These are phyloP conservation scores for Neocallimastix lanati DNA, from an alignment of 192 early-diverging fungal genomes.

Conservation along the genomic window DNA sequence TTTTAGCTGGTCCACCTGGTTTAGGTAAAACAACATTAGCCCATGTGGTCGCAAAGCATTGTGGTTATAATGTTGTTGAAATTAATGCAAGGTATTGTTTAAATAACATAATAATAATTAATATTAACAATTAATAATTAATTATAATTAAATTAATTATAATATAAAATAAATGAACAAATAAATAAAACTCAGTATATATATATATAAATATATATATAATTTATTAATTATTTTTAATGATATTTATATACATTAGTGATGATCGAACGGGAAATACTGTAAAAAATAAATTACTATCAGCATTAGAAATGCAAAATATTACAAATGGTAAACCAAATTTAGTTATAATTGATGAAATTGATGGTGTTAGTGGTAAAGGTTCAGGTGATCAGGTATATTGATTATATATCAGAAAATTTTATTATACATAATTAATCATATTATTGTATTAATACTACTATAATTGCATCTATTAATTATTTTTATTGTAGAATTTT, in stretches of 20 bases:
- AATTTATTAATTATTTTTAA: background rate
- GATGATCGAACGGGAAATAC: conserved; percentile 77
- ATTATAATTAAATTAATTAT: too few species aligned
- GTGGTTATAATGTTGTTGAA: conserved; percentile 79
- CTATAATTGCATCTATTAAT: too few species aligned
- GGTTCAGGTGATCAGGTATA: conserved; percentile 45
- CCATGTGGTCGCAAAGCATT: conserved; percentile 72
- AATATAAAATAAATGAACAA: too few species aligned
- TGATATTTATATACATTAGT: conserved; percentile 17
- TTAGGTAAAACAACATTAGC: conserved; percentile 94
- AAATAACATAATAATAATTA: too few species aligned
- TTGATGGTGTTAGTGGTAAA: conserved; percentile 67
- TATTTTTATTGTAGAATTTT: too few species aligned
- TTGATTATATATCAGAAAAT: too few species aligned
- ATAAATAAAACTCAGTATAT: too few species aligned
- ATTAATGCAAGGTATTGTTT: too few species aligned
- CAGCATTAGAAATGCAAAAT: conserved; percentile 60
- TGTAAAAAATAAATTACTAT: conserved; percentile 51
- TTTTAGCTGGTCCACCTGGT: conserved; percentile 82
- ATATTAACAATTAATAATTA: too few species aligned
- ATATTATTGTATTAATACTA: too few species aligned
- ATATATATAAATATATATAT: background rate
- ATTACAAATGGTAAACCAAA: conserved; percentile 46
- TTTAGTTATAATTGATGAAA: conserved; percentile 83
- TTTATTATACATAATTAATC: too few species aligned